Base-by-base conservation (phyloP, 2,329 filamentous ascomycete species). In the Phyllosticta citrichinensis region DNA sequence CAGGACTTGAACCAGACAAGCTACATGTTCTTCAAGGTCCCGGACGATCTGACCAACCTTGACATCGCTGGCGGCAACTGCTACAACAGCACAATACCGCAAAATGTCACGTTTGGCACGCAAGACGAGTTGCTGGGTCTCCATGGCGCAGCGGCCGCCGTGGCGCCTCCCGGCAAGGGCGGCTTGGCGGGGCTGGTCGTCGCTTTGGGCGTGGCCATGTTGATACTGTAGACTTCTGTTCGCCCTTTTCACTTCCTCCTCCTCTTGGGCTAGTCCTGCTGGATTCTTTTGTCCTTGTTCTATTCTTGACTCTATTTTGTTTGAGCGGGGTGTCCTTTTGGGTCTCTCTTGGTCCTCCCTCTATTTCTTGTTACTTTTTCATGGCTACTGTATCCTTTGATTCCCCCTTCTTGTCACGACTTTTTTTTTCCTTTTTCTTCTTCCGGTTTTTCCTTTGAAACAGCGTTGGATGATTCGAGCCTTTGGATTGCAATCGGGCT, bases 11-110 rank as follows among this genome's bases (percentile, higher is more conserved):
- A 87, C 57, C 82, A 86, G 70, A 78, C 78, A 33, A 81, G 77
- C 65, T 92, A 90, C 75, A 91, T 92, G 88, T 92, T 93, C 75
- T 92, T 93, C 78, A 76, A 80, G 17, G 80, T 86, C 19, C 81
- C 88, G 0, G 84, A 91, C 70, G 88, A 92, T 66, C 73, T 92
- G 47, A 79, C 68, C 6, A 79, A 80, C 2, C 73, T 90, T 63
- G 87, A 92, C 66, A 84, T 92, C 62, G 79, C 76, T 2, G 83
- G 82, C 53, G 88, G 87, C 1, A 78, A 87, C 62, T 91, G 88
- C 70, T 79, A 83, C 66, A 91, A 91, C 66, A 66, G 73, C 30
- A 80, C 78, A 0, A 80, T 91, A 5, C 71, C 76, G 47, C 87
- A 91, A 71, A 89, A 91, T 63, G 77, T 91, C 52, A 90, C 87